A percentile compares a stretch with the other conserved stretches of the same genome.
Evolutionary conservation across 495 filamentous ascomycete species (phyloP).

Genomic region (Hamigera avellanea): DNA sequence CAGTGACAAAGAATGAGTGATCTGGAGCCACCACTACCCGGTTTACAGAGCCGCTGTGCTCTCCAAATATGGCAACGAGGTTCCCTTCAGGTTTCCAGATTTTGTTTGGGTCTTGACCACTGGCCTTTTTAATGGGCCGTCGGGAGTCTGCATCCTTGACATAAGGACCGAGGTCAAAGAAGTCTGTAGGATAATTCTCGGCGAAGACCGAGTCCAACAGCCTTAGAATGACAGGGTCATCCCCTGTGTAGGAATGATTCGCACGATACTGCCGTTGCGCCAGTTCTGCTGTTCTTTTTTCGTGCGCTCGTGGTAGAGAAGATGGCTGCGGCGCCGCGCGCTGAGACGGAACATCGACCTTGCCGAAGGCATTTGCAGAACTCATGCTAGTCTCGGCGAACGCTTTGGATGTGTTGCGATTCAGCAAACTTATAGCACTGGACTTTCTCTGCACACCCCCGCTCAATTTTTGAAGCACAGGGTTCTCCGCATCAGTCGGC

Average conservation of each 20-base stretch:
- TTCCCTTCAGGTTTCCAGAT: slow-evolving; percentile 78
- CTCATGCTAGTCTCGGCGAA: slow-evolving; percentile 75
- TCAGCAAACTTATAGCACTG: slow-evolving; percentile 76
- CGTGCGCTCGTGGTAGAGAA: slow-evolving; percentile 19
- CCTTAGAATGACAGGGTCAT: slow-evolving; percentile 76
- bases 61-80: slow-evolving; percentile 76
- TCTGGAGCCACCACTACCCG: slow-evolving; percentile 77
- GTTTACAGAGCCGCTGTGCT: slow-evolving; percentile 75
- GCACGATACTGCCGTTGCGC: slow-evolving; percentile 26
- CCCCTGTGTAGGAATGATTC: slow-evolving; percentile 69
- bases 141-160: slow-evolving; percentile 58
- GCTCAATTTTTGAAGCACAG: slow-evolving; percentile 14
- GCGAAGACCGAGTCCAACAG: slow-evolving; percentile 82
- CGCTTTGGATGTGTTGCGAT: slow-evolving; percentile 64
- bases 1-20: slow-evolving; percentile 90
- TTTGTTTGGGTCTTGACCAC: slow-evolving; percentile 32
- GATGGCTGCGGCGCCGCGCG: slow-evolving; percentile 20
- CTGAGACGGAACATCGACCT: slow-evolving; percentile 59
- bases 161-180: slow-evolving; percentile 58
- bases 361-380: slow-evolving; percentile 73
- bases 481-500: slow-evolving; percentile 24
- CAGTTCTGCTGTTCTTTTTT: slow-evolving; percentile 13
- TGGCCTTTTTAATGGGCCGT: slow-evolving; percentile 51
- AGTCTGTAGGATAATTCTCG: slow-evolving; percentile 78
- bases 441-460: slow-evolving; percentile 45